phyloP scores from a whole-genome alignment of 1,139 yeast species.

The Debaryomyces sp. region DNA sequence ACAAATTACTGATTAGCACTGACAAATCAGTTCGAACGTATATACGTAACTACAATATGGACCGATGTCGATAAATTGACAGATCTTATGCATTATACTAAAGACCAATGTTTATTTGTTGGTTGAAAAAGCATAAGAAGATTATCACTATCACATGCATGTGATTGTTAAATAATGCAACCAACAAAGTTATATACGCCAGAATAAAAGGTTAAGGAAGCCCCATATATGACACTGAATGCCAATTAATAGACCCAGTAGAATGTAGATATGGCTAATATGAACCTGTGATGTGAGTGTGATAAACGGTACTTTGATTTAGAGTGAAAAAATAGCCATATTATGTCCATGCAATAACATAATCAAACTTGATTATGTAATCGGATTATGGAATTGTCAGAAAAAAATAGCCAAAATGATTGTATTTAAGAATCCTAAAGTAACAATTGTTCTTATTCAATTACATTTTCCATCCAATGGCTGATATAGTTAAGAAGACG shows the following conservation, averaged over 20 bases:
- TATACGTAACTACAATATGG: neutral
- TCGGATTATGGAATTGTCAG: slow-evolving; percentile 1
- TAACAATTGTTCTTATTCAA: slow-evolving; percentile 1
- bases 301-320: neutral
- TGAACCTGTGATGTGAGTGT: neutral
- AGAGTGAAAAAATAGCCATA: neutral
- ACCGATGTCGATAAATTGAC: neutral
- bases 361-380: neutral
- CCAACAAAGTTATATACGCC: neutral
- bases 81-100: neutral
- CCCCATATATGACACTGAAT: neutral
- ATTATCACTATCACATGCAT: neutral
- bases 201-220: neutral
- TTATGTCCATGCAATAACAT: neutral
- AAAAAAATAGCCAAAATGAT: slow-evolving; percentile 4
- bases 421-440: neutral
- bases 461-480: slow-evolving; percentile 2
- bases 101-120: neutral
- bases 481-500: slow-evolving; percentile 4
- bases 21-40: neutral
- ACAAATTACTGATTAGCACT: neutral
- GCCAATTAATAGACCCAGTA: neutral
- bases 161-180: neutral
- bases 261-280: neutral
- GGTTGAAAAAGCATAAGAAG: neutral